phyloP scores from a whole-genome alignment of 345 rosid species.

The Hibiscus mutabilis region DNA sequence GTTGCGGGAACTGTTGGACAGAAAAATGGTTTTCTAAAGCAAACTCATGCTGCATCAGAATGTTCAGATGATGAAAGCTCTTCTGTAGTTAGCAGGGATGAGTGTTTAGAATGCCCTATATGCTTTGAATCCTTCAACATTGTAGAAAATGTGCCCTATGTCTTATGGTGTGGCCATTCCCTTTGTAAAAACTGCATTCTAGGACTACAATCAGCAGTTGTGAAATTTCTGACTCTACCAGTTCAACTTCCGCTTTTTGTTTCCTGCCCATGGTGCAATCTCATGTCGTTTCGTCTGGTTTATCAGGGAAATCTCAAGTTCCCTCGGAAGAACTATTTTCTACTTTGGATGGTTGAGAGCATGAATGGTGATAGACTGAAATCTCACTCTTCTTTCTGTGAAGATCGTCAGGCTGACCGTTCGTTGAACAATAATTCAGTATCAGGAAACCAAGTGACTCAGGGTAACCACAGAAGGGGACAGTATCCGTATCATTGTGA shows the following conservation, averaged over 20 bases:
- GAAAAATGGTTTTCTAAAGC: conserved; percentile 29
- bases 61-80: conserved; percentile 32
- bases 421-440: conserved; percentile 16
- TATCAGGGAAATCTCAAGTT: conserved; percentile 41
- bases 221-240: conserved; percentile 34
- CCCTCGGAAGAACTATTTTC: conserved; percentile 58
- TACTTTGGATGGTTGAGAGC: conserved; percentile 74
- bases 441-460: background rate
- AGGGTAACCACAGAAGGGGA: background rate
- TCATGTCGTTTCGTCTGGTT: conserved; percentile 48
- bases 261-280: conserved; percentile 65
- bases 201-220: conserved; percentile 45
- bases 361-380: conserved; percentile 38
- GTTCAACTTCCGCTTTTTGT: conserved; percentile 47
- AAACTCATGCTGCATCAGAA: conserved; percentile 30
- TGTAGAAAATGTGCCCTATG: conserved; percentile 60
- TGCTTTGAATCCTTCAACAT: conserved; percentile 71
- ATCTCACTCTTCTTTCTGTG: conserved; percentile 19
- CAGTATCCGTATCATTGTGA: background rate
- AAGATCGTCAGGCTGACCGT: conserved; percentile 14
- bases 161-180: conserved; percentile 73
- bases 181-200: conserved; percentile 57
- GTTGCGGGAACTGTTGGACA: conserved; percentile 35
- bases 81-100: conserved; percentile 23
- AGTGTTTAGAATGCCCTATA: conserved; percentile 56